phyloP scores from a whole-genome alignment of 2,329 filamentous ascomycete genomes.

The Trichoderma guizhouense region DNA sequence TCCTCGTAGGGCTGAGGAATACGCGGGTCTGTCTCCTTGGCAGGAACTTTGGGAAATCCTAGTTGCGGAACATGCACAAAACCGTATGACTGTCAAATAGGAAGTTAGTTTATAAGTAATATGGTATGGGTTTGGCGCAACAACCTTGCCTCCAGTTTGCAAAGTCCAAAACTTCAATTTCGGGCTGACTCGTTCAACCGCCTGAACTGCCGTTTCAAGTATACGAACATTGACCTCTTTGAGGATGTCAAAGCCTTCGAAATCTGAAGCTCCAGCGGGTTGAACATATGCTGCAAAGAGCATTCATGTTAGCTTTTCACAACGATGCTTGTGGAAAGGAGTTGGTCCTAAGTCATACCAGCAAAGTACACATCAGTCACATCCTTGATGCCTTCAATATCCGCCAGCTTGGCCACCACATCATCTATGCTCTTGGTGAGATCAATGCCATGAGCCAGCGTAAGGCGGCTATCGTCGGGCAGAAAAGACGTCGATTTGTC shows the following conservation, averaged over 20 bases:
- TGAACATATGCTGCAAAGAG: constrained; percentile 1
- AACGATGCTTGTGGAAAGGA: not conserved
- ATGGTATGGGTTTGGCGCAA: not conserved
- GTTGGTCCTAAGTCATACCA: not conserved
- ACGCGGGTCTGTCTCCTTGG: constrained; percentile 8
- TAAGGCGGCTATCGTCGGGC: constrained; percentile 1
- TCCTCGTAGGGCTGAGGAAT: constrained; percentile 13
- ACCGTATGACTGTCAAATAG: not conserved
- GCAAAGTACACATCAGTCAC: constrained; percentile 16
- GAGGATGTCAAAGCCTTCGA: constrained; percentile 9
- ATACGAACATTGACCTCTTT: constrained; percentile 9
- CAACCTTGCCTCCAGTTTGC: constrained; percentile 14
- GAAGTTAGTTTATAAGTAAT: not conserved
- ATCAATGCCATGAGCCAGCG: not conserved
- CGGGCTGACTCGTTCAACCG: not conserved
- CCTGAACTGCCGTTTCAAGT: constrained; percentile 5
- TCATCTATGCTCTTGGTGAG: constrained; percentile 6
- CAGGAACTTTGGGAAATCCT: constrained; percentile 9
- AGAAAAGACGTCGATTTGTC: not conserved
- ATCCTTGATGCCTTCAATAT: constrained; percentile 4
- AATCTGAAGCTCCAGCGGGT: constrained; percentile 7
- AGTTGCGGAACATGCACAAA: constrained; percentile 8
- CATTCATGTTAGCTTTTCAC: not conserved
- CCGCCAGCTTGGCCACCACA: not conserved
- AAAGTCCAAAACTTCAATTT: constrained; percentile 6